Evolutionary conservation across 768 basidiomycete species (phyloP), one percentile per base, ranked within the genome.

Genomic region (Mycena galericulata): DNA sequence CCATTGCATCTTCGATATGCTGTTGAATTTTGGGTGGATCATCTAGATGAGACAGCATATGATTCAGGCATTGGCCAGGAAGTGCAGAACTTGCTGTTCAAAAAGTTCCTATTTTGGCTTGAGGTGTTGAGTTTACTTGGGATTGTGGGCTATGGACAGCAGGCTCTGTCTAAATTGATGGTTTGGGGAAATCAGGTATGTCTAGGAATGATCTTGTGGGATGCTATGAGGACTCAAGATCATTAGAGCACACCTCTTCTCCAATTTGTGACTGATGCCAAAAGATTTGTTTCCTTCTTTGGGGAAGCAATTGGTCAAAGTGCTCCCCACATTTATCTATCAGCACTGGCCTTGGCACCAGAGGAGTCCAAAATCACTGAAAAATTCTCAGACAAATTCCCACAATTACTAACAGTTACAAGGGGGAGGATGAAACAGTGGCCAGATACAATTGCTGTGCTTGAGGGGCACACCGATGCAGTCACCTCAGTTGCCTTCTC

Each of bases 1-100:
- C 62, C 76, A 1, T 32, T 65, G 9, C 65, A 76, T 55, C 56
- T 82, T 20, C 67, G 58, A 3, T 82, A 81, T 71, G 65, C 77
- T 11, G 78, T 75, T 61, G 60, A 72, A 20, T 81, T 78, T 65
- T 79, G 79, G 78, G 75, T 65, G 1, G 64, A 74, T 43, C 81
- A 82, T 67, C 51, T 80, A 12, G 26, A 46, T 4, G 59, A 51
- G 14, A 49, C 64, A 9, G 27, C 47, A 9, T 56, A 56, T 54
- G 51, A 54, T 54, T 54, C 51, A 54, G 34, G 51, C 32, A 54
- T 30, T 18, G 51, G 34, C 51, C 54, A 38, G 15, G 24, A 22
- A 26, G 54, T 55, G 54, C 54, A 55, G 22, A 26, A 40, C 54
- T 55, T 55, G 34, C 54, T 55, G 54, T 55, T 55, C 34, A 54